Conservation (phyloP, 1,284 basidiomycete genomes). For the Pterulicium gracile region DNA sequence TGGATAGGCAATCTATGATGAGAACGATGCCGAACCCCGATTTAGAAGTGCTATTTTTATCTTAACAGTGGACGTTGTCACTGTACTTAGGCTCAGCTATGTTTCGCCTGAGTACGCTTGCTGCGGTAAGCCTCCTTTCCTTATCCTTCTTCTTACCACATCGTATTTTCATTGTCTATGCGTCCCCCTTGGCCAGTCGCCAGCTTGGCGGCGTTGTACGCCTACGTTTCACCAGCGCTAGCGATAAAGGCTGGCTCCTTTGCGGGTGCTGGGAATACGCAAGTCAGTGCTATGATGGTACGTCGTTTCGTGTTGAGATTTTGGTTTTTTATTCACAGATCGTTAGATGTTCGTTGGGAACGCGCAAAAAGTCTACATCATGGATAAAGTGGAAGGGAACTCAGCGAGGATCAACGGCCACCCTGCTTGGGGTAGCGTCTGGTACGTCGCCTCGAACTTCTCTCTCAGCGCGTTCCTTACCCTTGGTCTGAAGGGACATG, state of each 20-base stretch:
- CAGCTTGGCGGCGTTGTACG: neutral
- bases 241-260: conserved; percentile 31
- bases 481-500: conserved; percentile 31
- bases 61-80: no score
- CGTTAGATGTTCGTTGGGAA: conserved; percentile 40
- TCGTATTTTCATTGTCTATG: neutral
- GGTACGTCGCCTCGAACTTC: conserved; percentile 20
- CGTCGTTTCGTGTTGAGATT: conserved; percentile 13
- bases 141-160: no score
- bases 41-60: no score
- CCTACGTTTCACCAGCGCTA: conserved; percentile 14
- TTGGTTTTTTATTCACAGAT: neutral
- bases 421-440: conserved; percentile 40
- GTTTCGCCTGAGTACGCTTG: no score
- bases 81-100: no score
- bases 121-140: no score
- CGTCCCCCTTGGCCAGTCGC: neutral
- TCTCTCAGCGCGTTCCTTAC: neutral
- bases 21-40: no score
- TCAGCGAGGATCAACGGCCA: conserved; percentile 43
- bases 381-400: conserved; percentile 58
- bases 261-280: conserved; percentile 38
- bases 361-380: conserved; percentile 41
- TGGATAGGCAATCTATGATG: no score
- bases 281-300: conserved; percentile 60